Base-by-base conservation (phyloP, 116 monocot genomes). In the Cymodocea nodosa region DNA sequence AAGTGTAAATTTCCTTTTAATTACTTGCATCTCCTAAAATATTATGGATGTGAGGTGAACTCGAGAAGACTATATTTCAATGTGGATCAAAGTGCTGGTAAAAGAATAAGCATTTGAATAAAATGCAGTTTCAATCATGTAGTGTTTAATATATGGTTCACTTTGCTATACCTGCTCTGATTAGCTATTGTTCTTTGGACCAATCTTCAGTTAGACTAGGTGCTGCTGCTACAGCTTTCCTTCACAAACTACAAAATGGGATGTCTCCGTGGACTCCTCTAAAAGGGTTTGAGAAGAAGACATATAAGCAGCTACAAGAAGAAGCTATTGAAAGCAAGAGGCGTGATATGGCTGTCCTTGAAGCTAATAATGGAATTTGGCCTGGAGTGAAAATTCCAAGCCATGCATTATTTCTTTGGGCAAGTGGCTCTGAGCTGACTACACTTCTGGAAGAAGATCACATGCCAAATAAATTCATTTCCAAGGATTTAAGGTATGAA, bases 321-420 rank as follows among this genome's bases (percentile, higher is more conserved):
- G 91, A 91, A 74, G 91, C 87, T 18, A 81, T 91, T 69, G 91
- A 91, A 61, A 91, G 91, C 76, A 91, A 91, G 70, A 84, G 60
- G 52, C 81, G 87, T 70, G 91, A 91, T 73, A 65, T 91, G 80
- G 91, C 91, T 64, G 91, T 91, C 23, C 87, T 91, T 67, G 73
- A 77, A 71, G 91, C 91, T 55, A 91, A 91, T 71, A 79, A 73
- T 75, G 91, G 91, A 17, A 69, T 91, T 53, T 91, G 87, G 91
- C 91, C 91, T 51, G 91, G 91, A 23, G 87, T 87, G 23, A 87
- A 65, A 76, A 87, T 71, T 56, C 91, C 91, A 66, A 91, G 91
- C 71, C 84, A 91, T 80, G 91, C 91, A 11, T 65, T 91, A 16
- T 91, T 91, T 74, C 87, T 91, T 69, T 91, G 91, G 91, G 91